phyloP scores from a whole-genome alignment of 2,329 filamentous ascomycete genomes.

The Exophiala mesophila region DNA sequence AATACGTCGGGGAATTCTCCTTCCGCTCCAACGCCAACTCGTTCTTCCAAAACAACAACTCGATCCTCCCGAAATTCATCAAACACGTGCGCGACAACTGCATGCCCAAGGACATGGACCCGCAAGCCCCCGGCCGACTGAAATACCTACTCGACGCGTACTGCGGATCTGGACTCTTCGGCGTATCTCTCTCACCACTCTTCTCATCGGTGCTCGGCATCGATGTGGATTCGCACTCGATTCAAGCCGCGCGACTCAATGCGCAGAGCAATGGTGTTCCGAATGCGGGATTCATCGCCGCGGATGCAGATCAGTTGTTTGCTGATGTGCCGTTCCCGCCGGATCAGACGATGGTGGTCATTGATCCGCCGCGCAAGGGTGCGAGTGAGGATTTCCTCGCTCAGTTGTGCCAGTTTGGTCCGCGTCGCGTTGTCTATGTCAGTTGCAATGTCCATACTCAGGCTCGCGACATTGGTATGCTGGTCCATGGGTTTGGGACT shows the following conservation, averaged over 20 bases:
- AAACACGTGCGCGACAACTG: constrained; percentile 79
- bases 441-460: constrained; percentile 98
- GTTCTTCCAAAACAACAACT: constrained; percentile 99
- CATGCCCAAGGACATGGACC: constrained; percentile 40
- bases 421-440: constrained; percentile 81
- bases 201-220: constrained; percentile 81
- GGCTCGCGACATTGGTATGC: constrained; percentile 81
- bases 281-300: constrained; percentile 79
- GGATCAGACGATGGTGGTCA: constrained; percentile 83
- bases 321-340: constrained; percentile 66
- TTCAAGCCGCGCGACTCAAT: constrained; percentile 72
- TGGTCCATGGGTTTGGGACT: constrained; percentile 51
- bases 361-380: constrained; percentile 94
- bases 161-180: constrained; percentile 95
- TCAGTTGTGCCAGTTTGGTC: constrained; percentile 74
- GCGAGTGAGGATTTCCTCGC: constrained; percentile 79
- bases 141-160: constrained; percentile 95
- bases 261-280: constrained; percentile 70
- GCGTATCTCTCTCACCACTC: constrained; percentile 78
- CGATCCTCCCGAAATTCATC: constrained; percentile 82
- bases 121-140: constrained; percentile 41
- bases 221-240: constrained; percentile 77
- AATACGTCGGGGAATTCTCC: constrained; percentile 78
- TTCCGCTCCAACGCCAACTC: constrained; percentile 89
- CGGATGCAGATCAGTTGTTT: constrained; percentile 82